Evolutionary conservation across 164 flowering plant species (phyloP).

Genomic region (Stephania yunnanensis): DNA sequence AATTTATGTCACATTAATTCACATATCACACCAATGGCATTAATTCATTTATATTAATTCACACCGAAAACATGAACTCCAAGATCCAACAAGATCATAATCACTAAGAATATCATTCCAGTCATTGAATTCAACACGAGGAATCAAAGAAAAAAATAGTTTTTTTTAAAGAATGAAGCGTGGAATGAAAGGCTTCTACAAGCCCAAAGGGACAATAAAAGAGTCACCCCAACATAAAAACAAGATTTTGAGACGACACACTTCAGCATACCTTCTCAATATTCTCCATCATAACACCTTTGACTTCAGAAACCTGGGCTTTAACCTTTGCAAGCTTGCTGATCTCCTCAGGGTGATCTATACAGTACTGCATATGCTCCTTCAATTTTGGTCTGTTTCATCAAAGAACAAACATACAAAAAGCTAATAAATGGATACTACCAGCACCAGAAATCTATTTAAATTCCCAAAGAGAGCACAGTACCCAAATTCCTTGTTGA

Average conservation of each 20-base stretch:
- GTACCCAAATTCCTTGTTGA: slow-evolving; percentile 75
- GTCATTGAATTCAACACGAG: too few species aligned
- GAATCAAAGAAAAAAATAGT: too few species aligned
- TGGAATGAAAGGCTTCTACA: background rate
- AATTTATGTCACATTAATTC: too few species aligned
- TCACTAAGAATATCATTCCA: too few species aligned
- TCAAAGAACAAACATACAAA: background rate
- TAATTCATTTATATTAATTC: too few species aligned
- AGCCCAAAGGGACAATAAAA: background rate
- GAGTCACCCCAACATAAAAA: background rate
- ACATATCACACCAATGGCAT: too few species aligned
- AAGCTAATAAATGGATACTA: background rate
- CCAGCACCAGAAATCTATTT: background rate
- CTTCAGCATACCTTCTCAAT: slow-evolving; percentile 8
- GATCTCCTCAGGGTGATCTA: slow-evolving; percentile 17
- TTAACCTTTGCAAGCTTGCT: slow-evolving; percentile 21
- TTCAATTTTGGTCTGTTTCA: slow-evolving; percentile 58
- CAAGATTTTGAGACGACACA: background rate
- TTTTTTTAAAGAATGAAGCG: background rate
- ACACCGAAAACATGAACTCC: too few species aligned
- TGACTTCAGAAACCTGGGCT: slow-evolving; percentile 23
- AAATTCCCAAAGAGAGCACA: background rate
- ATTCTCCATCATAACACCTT: slow-evolving; percentile 18
- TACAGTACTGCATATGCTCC: slow-evolving; percentile 24
- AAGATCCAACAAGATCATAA: too few species aligned